Percentiles rank a stretch among this genome's conserved stretches.
Evolutionary conservation across 371 early-diverging fungal genomes (phyloP).

Genomic region (Apophysomyces elegans): DNA sequence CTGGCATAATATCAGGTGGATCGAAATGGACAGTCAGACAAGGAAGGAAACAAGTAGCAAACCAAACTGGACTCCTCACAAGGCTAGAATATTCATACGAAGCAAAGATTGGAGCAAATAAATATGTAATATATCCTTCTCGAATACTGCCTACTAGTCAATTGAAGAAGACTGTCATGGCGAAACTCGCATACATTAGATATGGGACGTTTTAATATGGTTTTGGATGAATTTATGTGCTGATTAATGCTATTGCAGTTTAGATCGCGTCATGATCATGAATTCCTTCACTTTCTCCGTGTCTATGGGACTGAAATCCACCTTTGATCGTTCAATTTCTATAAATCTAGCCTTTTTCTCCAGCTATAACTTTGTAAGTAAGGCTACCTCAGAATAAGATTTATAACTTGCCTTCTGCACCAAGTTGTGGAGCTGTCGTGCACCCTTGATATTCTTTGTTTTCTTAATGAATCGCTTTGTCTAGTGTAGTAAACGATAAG

Average conservation of each 20-base stretch:
- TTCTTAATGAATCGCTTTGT: constrained; percentile 66
- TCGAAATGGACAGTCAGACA: too few relatives aligned
- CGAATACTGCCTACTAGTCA: too few relatives aligned
- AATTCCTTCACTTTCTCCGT: constrained; percentile 19
- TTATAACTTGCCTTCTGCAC: constrained; percentile 66
- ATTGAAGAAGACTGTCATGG: too few relatives aligned
- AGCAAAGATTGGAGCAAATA: too few relatives aligned
- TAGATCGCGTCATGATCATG: constrained; percentile 21
- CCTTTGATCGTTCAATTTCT: constrained; percentile 21
- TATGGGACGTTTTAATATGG: background rate
- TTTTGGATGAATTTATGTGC: background rate
- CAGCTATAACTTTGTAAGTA: constrained; percentile 14
- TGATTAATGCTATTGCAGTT: constrained; percentile 15
- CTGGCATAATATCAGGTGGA: too few relatives aligned
- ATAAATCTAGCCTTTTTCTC: constrained; percentile 24
- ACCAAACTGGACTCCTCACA: too few relatives aligned
- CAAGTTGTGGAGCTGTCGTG: constrained; percentile 74
- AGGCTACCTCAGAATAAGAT: background rate
- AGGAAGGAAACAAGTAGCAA: too few relatives aligned
- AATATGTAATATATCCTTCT: too few relatives aligned
- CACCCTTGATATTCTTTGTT: constrained; percentile 67
- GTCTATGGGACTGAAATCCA: constrained; percentile 24
- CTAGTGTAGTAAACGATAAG: constrained; percentile 20
- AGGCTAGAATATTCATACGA: too few relatives aligned
- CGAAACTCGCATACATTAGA: too few relatives aligned